A percentile compares a stretch with the other conserved stretches of the same genome.
Evolutionary conservation across 1,284 basidiomycete species (phyloP).

Genomic region (Earliella scabrosa): DNA sequence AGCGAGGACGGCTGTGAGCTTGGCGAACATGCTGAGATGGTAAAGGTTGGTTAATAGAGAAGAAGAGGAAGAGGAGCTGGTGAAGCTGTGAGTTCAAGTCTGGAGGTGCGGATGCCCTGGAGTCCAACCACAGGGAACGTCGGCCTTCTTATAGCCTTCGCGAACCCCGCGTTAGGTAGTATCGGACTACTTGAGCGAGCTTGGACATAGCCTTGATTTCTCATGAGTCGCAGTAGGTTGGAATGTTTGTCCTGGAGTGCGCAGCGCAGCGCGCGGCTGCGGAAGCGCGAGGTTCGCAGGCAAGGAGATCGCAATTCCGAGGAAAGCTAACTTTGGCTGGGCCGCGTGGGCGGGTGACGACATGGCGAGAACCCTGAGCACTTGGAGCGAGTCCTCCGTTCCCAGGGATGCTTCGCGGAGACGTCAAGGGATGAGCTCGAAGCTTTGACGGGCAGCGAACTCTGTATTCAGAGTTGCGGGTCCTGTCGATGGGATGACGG

Average conservation of each 20-base stretch:
- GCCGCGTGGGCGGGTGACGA: background rate
- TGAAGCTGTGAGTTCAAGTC: slow-evolving; percentile 4
- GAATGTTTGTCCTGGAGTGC: background rate
- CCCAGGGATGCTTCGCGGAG: slow-evolving; percentile 1
- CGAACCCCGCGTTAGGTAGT: too few relatives aligned
- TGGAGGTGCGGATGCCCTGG: slow-evolving; percentile 11
- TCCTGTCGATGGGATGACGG: background rate
- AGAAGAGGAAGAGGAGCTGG: too few relatives aligned
- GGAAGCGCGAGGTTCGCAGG: background rate
- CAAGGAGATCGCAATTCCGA: background rate
- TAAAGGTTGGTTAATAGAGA: background rate
- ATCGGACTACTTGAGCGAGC: too few relatives aligned
- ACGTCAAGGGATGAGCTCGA: background rate
- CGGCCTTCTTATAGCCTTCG: slow-evolving; percentile 6
- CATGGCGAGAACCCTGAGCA: background rate
- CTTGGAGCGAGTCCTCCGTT: background rate
- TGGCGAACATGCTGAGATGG: slow-evolving; percentile 13
- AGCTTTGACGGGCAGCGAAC: background rate
- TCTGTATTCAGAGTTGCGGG: background rate
- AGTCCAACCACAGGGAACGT: background rate
- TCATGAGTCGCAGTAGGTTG: too few relatives aligned
- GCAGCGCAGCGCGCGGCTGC: background rate
- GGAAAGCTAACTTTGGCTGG: background rate
- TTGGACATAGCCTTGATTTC: too few relatives aligned
- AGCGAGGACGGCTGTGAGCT: slow-evolving; percentile 15